These are phyloP conservation scores for Pichia sp. DNA, from an alignment of 1,139 yeast species.

Conservation along the genomic window DNA sequence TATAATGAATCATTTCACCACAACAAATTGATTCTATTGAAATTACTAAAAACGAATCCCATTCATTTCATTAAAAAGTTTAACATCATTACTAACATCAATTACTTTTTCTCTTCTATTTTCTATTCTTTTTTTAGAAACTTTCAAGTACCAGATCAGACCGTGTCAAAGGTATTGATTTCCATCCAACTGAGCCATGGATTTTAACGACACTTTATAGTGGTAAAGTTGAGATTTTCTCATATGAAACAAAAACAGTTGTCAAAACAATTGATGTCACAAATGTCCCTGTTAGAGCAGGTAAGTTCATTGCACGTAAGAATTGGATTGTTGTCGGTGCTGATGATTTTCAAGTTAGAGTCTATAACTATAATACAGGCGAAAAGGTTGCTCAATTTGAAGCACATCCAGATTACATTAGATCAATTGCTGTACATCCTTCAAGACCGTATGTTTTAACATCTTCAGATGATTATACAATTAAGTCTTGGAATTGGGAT, in stretches of 20 bases:
- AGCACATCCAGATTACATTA: conserved; percentile 95
- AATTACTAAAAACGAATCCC: background rate
- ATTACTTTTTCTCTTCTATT: background rate
- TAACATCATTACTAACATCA: background rate
- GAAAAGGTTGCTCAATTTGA: conserved; percentile 93
- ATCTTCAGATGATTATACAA: conserved; percentile 85
- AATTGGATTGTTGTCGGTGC: conserved; percentile 97
- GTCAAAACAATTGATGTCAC: conserved; percentile 80
- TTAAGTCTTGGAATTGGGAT: conserved; percentile 98
- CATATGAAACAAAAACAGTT: conserved; percentile 70
- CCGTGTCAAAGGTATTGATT: conserved; percentile 95
- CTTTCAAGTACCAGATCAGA: conserved; percentile 84
- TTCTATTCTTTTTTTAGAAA: conserved; percentile 38
- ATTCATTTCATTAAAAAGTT: background rate
- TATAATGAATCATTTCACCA: background rate
- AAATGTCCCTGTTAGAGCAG: conserved; percentile 92
- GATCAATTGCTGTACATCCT: conserved; percentile 92
- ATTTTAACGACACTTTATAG: conserved; percentile 78
- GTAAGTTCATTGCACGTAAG: conserved; percentile 89
- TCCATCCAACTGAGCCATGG: conserved; percentile 99
- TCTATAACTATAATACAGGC: conserved; percentile 90
- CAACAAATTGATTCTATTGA: background rate
- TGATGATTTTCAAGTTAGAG: conserved; percentile 90
- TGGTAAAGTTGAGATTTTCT: conserved; percentile 87
- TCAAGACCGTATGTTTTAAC: conserved; percentile 83